Percentiles rank a stretch among this genome's conserved stretches.
Evolutionary conservation across 1,139 yeast genomes (phyloP).

Genomic region (Magnusiomyces paraingens): DNA sequence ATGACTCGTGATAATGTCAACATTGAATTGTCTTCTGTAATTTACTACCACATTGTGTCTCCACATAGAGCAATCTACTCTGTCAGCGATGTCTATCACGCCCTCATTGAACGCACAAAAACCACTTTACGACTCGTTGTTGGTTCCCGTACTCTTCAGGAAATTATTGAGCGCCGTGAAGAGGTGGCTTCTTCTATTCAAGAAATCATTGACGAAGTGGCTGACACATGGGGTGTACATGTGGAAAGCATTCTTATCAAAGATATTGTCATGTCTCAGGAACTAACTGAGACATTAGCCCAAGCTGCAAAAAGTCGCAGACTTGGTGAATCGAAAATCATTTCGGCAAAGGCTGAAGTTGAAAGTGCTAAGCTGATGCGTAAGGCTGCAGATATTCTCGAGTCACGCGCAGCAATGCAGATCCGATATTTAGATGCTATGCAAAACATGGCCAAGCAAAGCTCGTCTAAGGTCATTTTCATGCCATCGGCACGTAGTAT

Average conservation of each 20-base stretch:
- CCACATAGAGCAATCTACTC: constrained; percentile 65
- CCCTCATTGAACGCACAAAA: constrained; percentile 66
- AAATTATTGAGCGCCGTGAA: constrained; percentile 68
- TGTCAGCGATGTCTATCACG: constrained; percentile 48
- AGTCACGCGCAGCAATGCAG: constrained; percentile 74
- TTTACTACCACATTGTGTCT: constrained; percentile 60
- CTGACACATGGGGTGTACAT: constrained; percentile 65
- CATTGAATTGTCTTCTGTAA: constrained; percentile 56
- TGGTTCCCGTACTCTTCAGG: constrained; percentile 62
- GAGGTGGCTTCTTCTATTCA: constrained; percentile 64
- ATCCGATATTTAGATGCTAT: constrained; percentile 75
- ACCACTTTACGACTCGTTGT: constrained; percentile 70
- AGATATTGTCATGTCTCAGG: constrained; percentile 53
- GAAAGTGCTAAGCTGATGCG: constrained; percentile 73
- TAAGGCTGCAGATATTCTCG: constrained; percentile 71
- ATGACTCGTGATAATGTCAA: constrained; percentile 67
- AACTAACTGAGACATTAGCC: constrained; percentile 56
- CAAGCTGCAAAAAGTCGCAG: constrained; percentile 75
- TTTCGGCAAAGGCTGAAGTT: constrained; percentile 70
- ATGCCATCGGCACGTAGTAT: constrained; percentile 51
- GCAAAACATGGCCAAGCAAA: constrained; percentile 61
- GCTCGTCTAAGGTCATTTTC: constrained; percentile 63
- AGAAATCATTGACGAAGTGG: constrained; percentile 56
- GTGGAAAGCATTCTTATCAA: constrained; percentile 66
- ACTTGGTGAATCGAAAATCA: constrained; percentile 72